Conservation (phyloP, 768 basidiomycete species). For the Lanmaoa pseudosensibilis region DNA sequence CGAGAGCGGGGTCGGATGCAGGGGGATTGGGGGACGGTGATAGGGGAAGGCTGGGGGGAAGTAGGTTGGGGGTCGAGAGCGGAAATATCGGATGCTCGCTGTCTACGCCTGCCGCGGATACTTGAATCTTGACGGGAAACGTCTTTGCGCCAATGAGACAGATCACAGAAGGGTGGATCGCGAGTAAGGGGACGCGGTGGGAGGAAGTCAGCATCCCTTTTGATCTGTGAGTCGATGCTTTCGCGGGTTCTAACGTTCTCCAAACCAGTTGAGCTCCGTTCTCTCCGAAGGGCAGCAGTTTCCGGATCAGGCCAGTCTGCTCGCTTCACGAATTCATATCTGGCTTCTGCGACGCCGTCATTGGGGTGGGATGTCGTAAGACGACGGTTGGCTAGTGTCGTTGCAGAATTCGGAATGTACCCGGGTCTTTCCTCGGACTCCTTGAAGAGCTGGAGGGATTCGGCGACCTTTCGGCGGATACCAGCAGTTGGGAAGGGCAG, state of each 20-base stretch:
- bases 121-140: constrained; percentile 40
- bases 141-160: constrained; percentile 60
- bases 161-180: constrained; percentile 47
- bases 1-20: constrained; percentile 43
- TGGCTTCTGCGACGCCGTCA: constrained; percentile 60
- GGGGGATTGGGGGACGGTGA: constrained; percentile 39
- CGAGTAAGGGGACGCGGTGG: constrained; percentile 38
- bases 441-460: constrained; percentile 78
- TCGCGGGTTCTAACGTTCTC: constrained; percentile 60
- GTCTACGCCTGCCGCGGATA: constrained; percentile 62
- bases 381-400: constrained; percentile 31
- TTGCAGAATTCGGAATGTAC: constrained; percentile 23
- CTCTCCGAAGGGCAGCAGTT: constrained; percentile 64
- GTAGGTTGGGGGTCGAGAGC: constrained; percentile 33
- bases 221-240: constrained; percentile 24
- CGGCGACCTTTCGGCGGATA: constrained; percentile 82
- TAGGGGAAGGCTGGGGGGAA: constrained; percentile 25
- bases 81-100: constrained; percentile 48
- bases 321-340: constrained; percentile 80
- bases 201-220: constrained; percentile 25
- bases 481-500: constrained; percentile 34
- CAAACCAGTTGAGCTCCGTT: constrained; percentile 62
- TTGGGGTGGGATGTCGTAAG: constrained; percentile 40
- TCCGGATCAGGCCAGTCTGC: constrained; percentile 86
- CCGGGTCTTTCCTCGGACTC: constrained; percentile 53